Base-by-base conservation (phyloP, 1,139 yeast species). In the Diutina sp. region DNA sequence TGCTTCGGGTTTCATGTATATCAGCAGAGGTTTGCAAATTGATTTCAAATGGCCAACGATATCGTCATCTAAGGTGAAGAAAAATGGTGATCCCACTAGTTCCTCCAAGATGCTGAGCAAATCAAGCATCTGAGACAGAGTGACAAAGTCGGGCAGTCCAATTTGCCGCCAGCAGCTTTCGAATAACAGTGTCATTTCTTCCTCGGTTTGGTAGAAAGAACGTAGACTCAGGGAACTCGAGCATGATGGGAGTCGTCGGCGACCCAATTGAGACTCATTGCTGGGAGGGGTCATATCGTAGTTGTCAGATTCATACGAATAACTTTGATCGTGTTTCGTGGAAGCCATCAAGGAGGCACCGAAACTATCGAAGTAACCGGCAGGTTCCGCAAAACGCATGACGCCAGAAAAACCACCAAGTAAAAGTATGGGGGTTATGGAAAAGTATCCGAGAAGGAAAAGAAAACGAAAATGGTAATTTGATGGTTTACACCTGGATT, bases 111-210 rank as follows among this genome's bases (percentile, higher is more conserved):
- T 50, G 14, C 32, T 38, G 3, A 50, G 14, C n/a, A 50, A 18
- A 18, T 50, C 53, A 16, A 32, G 18, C 44, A 50, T 38, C 18
- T 50, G 53, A 14, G 32, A 29, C 29, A 18, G 28, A 32, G 53
- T 50, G 45, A 50, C 32, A 18, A 50, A 50, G 32, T 50, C 53
- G 12, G 53, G 53, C 53, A 50, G 35, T 6, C 53, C 53, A 6
- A 50, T 7, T 16, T n/a, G 28, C n/a, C 18, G 21, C 53, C 53
- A 50, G 32, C 53, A 50, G n/a, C 44, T 21, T 14, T 50, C 53
- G 21, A 50, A 50, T 12, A 50, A 50, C 53, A 50, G 53, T 18
- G 16, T 16, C 53, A 50, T 50, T 16, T 29, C 44, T 9, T 32
- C 41, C 6, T 30, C 44, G n/a, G 45, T 28, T 47, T 29, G 51